Percentiles rank a stretch among this genome's conserved stretches.
Evolutionary conservation across 139 green algal species (phyloP).

Genomic region (Coelastrella sp.): DNA sequence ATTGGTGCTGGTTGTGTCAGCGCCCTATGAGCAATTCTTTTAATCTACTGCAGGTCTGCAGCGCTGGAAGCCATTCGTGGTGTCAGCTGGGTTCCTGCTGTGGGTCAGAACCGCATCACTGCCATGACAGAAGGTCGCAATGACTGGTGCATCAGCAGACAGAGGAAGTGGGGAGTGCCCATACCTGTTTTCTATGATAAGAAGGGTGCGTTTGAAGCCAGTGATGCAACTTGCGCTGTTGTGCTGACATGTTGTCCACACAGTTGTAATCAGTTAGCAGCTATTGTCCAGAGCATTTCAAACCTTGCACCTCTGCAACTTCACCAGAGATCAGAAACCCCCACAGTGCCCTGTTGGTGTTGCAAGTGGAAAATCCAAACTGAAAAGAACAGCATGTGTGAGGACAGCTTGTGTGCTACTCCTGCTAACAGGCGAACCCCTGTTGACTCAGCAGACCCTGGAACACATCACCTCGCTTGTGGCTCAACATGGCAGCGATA

Average conservation of each 20-base stretch:
- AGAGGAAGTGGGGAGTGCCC: conserved; percentile 98
- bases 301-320: neutral
- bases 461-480: conserved; percentile 85
- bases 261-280: neutral
- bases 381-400: too few species aligned
- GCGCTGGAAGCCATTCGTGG: conserved; percentile 89
- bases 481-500: conserved; percentile 82
- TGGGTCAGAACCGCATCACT: conserved; percentile 85
- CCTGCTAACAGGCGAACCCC: conserved; percentile 75
- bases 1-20: neutral
- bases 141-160: conserved; percentile 99
- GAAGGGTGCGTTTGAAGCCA: conserved; percentile 59
- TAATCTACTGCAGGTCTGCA: neutral
- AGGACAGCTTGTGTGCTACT: too few species aligned
- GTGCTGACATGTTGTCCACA: neutral
- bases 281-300: neutral
- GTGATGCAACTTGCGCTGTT: too few species aligned
- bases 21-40: neutral
- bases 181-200: conserved; percentile 98
- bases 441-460: conserved; percentile 94
- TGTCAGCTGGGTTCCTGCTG: conserved; percentile 88
- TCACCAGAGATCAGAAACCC: neutral
- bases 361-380: neutral
- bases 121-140: conserved; percentile 90
- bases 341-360: neutral